Evolutionary conservation across 495 filamentous ascomycete species (phyloP).

Genomic region (Aspergillus indologenus): DNA sequence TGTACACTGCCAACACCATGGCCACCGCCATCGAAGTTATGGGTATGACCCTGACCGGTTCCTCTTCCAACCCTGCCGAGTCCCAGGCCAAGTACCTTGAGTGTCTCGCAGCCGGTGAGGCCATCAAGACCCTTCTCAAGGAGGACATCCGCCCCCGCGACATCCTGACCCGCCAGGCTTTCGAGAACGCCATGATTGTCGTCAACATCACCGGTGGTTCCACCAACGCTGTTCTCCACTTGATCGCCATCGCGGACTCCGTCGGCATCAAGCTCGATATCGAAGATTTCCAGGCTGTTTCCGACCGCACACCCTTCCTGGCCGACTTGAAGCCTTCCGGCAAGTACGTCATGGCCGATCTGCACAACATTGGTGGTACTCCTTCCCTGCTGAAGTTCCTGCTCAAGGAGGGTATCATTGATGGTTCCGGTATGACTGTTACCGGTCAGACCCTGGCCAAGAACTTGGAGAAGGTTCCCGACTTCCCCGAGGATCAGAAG

Average conservation of each 20-base stretch:
- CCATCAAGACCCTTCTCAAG: conserved; percentile 79
- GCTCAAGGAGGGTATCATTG: conserved; percentile 82
- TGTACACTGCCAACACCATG: conserved; percentile 99
- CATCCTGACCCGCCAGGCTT: conserved; percentile 86
- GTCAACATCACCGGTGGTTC: conserved; percentile 94
- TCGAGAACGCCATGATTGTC: conserved; percentile 95
- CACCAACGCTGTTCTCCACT: conserved; percentile 94
- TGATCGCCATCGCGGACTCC: conserved; percentile 93
- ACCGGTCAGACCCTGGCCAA: conserved; percentile 91
- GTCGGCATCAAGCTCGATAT: conserved; percentile 93
- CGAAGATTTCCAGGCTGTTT: conserved; percentile 95
- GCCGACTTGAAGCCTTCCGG: conserved; percentile 96
- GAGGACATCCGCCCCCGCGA: conserved; percentile 88
- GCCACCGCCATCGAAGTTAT: conserved; percentile 94
- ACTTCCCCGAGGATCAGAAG: conserved; percentile 78
- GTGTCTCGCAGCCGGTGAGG: conserved; percentile 78
- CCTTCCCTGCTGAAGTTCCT: conserved; percentile 89
- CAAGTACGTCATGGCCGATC: conserved; percentile 93
- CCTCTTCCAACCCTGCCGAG: conserved; percentile 88
- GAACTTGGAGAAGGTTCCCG: conserved; percentile 75
- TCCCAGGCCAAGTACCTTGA: conserved; percentile 81
- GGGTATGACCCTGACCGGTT: conserved; percentile 93
- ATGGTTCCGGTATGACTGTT: conserved; percentile 85
- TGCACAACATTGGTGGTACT: conserved; percentile 87
- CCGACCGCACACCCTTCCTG: conserved; percentile 86